Conservation (phyloP, 495 filamentous ascomycete species). For the Cryomyces minteri region DNA sequence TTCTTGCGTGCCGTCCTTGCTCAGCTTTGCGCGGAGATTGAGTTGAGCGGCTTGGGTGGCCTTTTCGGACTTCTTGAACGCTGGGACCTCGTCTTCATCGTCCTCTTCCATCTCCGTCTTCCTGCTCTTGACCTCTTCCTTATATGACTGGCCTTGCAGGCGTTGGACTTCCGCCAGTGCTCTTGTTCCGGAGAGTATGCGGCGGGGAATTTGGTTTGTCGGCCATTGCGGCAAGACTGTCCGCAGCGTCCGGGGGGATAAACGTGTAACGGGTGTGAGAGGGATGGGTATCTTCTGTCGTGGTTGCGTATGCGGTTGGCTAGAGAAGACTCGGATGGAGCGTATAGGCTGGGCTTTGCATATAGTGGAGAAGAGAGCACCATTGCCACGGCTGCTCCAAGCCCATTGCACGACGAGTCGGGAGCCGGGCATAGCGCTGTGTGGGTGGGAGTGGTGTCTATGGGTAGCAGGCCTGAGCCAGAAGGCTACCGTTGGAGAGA, state of each 20-base stretch:
- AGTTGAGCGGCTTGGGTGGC: conserved; percentile 76
- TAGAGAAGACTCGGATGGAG: not conserved
- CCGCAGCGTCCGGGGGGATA: conserved; percentile 1
- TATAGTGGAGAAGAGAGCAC: conserved; percentile 18
- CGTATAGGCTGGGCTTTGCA: conserved; percentile 1
- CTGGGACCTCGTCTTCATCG: conserved; percentile 33
- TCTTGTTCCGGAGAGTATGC: conserved; percentile 6
- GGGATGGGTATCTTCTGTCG: not conserved
- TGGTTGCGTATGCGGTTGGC: not conserved
- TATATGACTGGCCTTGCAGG: conserved; percentile 2
- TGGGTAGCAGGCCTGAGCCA: too few species aligned
- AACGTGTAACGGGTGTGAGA: not conserved
- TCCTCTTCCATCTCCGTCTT: conserved; percentile 18
- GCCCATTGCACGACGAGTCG: conserved; percentile 9
- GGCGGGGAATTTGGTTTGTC: not conserved
- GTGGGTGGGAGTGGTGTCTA: not conserved
- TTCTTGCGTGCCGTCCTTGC: conserved; percentile 54
- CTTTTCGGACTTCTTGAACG: conserved; percentile 53
- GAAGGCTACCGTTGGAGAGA: too few species aligned
- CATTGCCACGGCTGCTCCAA: conserved; percentile 17
- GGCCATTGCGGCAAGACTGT: not conserved
- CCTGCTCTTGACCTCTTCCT: conserved; percentile 11
- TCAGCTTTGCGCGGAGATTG: conserved; percentile 71
- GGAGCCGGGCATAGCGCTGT: conserved; percentile 11
- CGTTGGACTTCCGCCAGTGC: conserved; percentile 1